Evolutionary conservation across 2,329 filamentous ascomycete species (phyloP), one percentile per base, ranked within the genome.

Genomic region (Colletotrichum eleusines): DNA sequence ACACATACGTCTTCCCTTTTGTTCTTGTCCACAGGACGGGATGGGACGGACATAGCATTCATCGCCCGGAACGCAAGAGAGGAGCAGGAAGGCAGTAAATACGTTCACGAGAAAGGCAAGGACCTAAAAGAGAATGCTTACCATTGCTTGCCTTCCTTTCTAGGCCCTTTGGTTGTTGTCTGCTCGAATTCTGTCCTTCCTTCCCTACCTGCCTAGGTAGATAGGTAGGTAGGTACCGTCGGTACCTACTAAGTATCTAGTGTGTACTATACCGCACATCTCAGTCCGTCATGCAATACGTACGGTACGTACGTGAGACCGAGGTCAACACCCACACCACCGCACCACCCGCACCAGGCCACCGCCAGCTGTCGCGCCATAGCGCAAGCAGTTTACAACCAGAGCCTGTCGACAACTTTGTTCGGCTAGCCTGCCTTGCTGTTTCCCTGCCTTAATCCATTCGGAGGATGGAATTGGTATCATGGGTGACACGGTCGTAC

Each of bases 401-500:
- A 23, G n/a, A 53, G 42, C 50, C 53, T 16, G 40, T 62, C 57
- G 33, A 48, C 63, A 70, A 62, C 57, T 33, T 57, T 68, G 55
- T 61, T 67, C 57, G 35, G n/a, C 42, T 48, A 26, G 28, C 64
- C 58, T 63, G 54, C 38, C 46, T n/a, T 40, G 44, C 44, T 26
- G n/a, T n/a, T 42, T 40, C 28, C 44, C 58, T 66, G 61, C 38
- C 64, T 33, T 33, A n/a, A 58, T 53, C 51, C 68, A 44, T 48
- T 58, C n/a, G 44, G 67, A 48, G 42, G 35, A 55, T 33, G 46
- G 20, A 20, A 63, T 63, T 20, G 18, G 28, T 57, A 38, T 33
- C 42, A 51, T 48, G 54, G 44, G 28, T 57, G 51, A 16, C 57
- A 62, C 61, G 42, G 35, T 58, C 58, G 63, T 71, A 63, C 58